Evolutionary conservation across 768 basidiomycete genomes (phyloP), one percentile per base, ranked within the genome.

Genomic region (Lepiota venenata): DNA sequence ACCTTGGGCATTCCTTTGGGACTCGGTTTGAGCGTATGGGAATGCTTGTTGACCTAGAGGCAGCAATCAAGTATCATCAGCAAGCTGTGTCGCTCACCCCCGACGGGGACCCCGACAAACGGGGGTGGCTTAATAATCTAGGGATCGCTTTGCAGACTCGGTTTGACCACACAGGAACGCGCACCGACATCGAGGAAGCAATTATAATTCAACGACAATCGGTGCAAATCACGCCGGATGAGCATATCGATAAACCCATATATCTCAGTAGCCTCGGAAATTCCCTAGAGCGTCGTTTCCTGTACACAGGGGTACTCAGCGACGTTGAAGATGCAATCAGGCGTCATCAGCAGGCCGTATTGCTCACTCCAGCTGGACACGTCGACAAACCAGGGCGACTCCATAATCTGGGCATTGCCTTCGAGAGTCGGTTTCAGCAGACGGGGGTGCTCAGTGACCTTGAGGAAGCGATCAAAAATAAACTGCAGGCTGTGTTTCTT

Each of bases 301-400:
- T 56, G 32, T 54, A 32, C 11, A 56, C 51, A 4, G 43, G 60
- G 53, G 53, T 60, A 22, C 32, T 50, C 12, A 43, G 44, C 11
- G 64, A 68, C 40, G 22, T 58, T 18, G 41, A 71, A 32, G 61
- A 66, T 38, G 59, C 56, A 10, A 43, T 71, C 41, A n/a, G 9
- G 32, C 3, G 9, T 8, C 32, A 32, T 4, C 32, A 32, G 32
- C 32, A 32, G 32, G 47, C 47, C 12, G 16, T 50, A 9, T 14
- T 11, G 7, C 37, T 39, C 22, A 49, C 32, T 16, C 27, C 47
- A 20, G 15, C 3, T 27, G 47, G 47, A 16, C 27, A 49, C 22
- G 47, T 29, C 5, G 7, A 32, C n/a, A 27, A 14, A 10, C 29
- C 47, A 22, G 25, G 14, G 16, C 18, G 15, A 11, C 18, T 50